A percentile compares a stretch with the other conserved stretches of the same genome.
phyloP scores from a whole-genome alignment of 2,329 filamentous ascomycete genomes.

The Colletotrichum plurivorum region DNA sequence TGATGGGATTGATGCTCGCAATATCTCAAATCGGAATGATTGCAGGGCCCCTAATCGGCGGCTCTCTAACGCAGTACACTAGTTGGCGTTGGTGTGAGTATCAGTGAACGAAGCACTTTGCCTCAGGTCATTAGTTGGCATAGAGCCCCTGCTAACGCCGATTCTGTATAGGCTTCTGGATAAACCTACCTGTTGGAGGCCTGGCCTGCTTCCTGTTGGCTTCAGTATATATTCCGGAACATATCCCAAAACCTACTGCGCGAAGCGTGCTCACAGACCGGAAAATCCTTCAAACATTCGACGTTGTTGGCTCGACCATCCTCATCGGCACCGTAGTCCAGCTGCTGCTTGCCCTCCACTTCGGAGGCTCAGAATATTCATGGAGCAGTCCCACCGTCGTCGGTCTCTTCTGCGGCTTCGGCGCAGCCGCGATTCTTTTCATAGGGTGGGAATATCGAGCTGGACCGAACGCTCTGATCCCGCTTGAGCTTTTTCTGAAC shows the following conservation, averaged over 20 bases:
- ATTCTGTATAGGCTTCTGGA: slow-evolving; percentile 53
- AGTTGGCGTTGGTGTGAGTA: slow-evolving; percentile 55
- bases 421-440: slow-evolving; percentile 51
- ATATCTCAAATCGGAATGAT: slow-evolving; percentile 59
- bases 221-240: slow-evolving; percentile 54
- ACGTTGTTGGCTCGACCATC: slow-evolving; percentile 57
- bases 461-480: slow-evolving; percentile 65
- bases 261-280: slow-evolving; percentile 47
- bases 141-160: background rate
- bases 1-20: slow-evolving; percentile 47
- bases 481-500: slow-evolving; percentile 51
- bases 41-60: slow-evolving; percentile 56
- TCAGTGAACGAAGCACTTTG: too few relatives aligned
- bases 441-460: slow-evolving; percentile 56
- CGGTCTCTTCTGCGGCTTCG: slow-evolving; percentile 56
- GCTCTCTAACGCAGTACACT: slow-evolving; percentile 45
- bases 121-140: too few relatives aligned
- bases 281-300: slow-evolving; percentile 52
- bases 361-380: slow-evolving; percentile 54
- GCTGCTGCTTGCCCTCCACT: slow-evolving; percentile 61
- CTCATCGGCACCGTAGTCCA: slow-evolving; percentile 57
- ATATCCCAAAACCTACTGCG: slow-evolving; percentile 47
- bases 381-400: slow-evolving; percentile 57
- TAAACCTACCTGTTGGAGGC: slow-evolving; percentile 61
- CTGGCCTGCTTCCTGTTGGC: slow-evolving; percentile 50